A percentile compares a stretch with the other conserved stretches of the same genome.
Conservation (phyloP, 768 basidiomycete genomes). For the Auriscalpium vulgare region DNA sequence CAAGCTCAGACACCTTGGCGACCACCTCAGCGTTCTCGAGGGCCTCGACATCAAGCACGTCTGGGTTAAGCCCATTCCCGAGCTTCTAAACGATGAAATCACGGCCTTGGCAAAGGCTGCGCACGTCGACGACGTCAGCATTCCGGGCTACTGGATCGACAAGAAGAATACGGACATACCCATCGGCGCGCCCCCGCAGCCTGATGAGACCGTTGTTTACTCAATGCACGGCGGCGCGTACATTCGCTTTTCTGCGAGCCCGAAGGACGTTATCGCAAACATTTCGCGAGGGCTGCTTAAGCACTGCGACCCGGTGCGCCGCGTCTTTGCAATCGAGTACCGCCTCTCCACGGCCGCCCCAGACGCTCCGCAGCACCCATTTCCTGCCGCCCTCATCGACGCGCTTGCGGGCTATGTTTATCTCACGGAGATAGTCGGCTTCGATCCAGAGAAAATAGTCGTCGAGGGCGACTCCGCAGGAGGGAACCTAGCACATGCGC, state of each 20-base stretch:
- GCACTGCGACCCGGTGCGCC: slow-evolving; percentile 2
- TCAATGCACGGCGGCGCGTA: slow-evolving; percentile 12
- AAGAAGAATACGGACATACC: background rate
- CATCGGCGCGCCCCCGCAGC: background rate
- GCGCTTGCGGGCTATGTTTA: slow-evolving; percentile 8
- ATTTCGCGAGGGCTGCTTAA: background rate
- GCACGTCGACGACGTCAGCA: slow-evolving; percentile 7
- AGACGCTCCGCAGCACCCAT: background rate
- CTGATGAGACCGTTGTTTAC: slow-evolving; percentile 7
- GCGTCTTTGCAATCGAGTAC: slow-evolving; percentile 9
- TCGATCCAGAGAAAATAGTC: slow-evolving; percentile 9
- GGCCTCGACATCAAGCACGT: slow-evolving; percentile 2
- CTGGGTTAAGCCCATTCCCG: slow-evolving; percentile 8
- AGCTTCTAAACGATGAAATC: slow-evolving; percentile 4
- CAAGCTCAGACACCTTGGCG: background rate
- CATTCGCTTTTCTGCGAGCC: slow-evolving; percentile 1
- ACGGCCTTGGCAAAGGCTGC: slow-evolving; percentile 8
- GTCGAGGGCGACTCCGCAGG: slow-evolving; percentile 16
- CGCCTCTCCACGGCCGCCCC: slow-evolving; percentile 6
- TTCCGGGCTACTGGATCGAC: slow-evolving; percentile 15
- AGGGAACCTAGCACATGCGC: slow-evolving; percentile 12
- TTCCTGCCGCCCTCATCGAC: slow-evolving; percentile 10
- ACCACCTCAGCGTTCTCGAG: background rate
- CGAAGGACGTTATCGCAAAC: background rate
- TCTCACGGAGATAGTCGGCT: slow-evolving; percentile 5